Conservation (phyloP, 768 basidiomycete species). For the Boletus barrowsii region DNA sequence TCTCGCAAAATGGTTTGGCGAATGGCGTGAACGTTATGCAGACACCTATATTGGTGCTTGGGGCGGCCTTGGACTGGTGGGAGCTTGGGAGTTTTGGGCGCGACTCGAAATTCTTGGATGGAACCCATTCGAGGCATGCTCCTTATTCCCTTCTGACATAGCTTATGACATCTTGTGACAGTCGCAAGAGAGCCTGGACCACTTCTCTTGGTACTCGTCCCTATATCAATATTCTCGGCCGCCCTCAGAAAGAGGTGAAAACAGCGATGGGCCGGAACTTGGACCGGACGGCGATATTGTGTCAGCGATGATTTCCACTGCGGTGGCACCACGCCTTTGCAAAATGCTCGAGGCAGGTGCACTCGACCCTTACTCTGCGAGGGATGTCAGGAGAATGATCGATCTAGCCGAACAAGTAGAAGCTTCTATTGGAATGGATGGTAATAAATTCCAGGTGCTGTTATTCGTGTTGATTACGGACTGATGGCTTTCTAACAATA, state of each 20-base stretch:
- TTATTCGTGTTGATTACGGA: background rate
- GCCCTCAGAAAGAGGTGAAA: slow-evolving; percentile 39
- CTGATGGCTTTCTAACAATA: slow-evolving; percentile 9
- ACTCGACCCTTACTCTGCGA: slow-evolving; percentile 76
- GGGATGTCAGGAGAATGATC: slow-evolving; percentile 56
- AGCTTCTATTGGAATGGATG: slow-evolving; percentile 62
- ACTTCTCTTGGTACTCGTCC: slow-evolving; percentile 79
- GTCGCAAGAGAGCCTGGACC: slow-evolving; percentile 63
- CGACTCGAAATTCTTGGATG: slow-evolving; percentile 82
- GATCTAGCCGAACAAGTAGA: slow-evolving; percentile 82
- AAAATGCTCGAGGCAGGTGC: slow-evolving; percentile 77
- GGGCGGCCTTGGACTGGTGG: slow-evolving; percentile 82
- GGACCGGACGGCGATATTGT: slow-evolving; percentile 87
- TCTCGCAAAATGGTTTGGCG: slow-evolving; percentile 57
- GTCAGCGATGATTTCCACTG: slow-evolving; percentile 83
- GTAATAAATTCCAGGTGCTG: slow-evolving; percentile 61
- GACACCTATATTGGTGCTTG: slow-evolving; percentile 89
- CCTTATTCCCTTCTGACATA: background rate
- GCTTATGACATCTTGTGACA: slow-evolving; percentile 8
- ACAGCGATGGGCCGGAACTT: slow-evolving; percentile 53
- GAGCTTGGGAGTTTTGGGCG: slow-evolving; percentile 95
- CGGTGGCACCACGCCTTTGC: slow-evolving; percentile 70
- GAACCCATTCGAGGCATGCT: slow-evolving; percentile 77
- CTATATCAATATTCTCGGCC: slow-evolving; percentile 68
- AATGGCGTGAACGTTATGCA: slow-evolving; percentile 72